Conservation (phyloP, 164 flowering plant genomes). For the Vitis amurensis region DNA sequence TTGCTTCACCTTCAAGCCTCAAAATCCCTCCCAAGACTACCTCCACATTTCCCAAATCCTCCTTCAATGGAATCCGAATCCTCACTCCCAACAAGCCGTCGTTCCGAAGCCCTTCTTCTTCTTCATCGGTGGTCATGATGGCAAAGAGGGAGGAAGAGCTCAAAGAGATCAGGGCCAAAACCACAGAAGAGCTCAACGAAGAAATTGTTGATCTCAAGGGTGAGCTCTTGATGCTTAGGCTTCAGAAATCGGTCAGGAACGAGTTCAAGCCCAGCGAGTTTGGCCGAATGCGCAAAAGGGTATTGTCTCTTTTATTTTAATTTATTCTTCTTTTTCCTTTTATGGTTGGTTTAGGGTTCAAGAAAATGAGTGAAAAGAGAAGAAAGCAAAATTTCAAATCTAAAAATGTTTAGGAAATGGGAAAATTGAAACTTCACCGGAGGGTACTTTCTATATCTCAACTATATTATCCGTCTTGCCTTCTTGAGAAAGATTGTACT, state of each 20-base stretch:
- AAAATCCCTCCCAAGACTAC: conserved; percentile 20
- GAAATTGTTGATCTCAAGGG: conserved; percentile 89
- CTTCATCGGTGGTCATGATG: conserved; percentile 65
- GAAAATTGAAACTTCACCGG: too few relatives aligned
- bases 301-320: conserved; percentile 21
- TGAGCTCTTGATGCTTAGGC: conserved; percentile 88
- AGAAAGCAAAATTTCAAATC: too few relatives aligned
- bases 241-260: conserved; percentile 71
- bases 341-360: neutral
- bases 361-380: too few relatives aligned
- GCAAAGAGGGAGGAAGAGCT: conserved; percentile 81
- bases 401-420: too few relatives aligned
- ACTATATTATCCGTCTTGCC: too few relatives aligned
- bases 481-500: too few relatives aligned
- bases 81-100: conserved; percentile 13
- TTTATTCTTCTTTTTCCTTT: conserved; percentile 7
- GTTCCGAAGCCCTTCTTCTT: conserved; percentile 13
- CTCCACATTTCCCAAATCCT: conserved; percentile 25
- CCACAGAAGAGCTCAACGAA: conserved; percentile 80
- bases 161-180: conserved; percentile 73
- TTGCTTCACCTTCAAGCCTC: conserved; percentile 33
- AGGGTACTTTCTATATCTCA: too few relatives aligned
- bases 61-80: conserved; percentile 58
- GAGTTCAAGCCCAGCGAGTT: conserved; percentile 94
- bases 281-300: conserved; percentile 91